Evolutionary conservation across 495 filamentous ascomycete species (phyloP).

Genomic region (Penicillium cosmopolitanum): DNA sequence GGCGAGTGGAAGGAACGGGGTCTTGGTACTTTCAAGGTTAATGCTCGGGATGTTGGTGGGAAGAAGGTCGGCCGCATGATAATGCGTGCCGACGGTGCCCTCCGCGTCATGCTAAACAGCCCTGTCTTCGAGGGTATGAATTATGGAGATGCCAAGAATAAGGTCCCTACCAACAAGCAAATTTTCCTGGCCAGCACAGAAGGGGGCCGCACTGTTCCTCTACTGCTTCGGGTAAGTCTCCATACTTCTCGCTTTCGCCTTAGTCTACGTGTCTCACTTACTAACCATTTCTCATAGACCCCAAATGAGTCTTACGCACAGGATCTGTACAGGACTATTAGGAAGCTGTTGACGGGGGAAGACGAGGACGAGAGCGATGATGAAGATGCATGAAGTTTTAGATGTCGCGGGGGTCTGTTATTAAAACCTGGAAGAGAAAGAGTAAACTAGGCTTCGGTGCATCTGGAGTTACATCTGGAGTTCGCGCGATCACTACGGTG

Average conservation of each 20-base stretch:
- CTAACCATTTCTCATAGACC: constrained; percentile 39
- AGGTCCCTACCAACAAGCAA: constrained; percentile 54
- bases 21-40: constrained; percentile 80
- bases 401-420: neutral
- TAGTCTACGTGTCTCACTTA: constrained; percentile 4
- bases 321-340: constrained; percentile 44
- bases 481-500: constrained; percentile 13
- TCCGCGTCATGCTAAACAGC: constrained; percentile 86
- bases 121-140: constrained; percentile 73
- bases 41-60: constrained; percentile 60
- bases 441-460: constrained; percentile 17
- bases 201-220: constrained; percentile 57
- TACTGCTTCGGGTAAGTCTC: constrained; percentile 72
- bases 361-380: constrained; percentile 15
- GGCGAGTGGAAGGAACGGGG: constrained; percentile 90
- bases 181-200: constrained; percentile 66
- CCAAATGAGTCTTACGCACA: constrained; percentile 43
- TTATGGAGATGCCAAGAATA: constrained; percentile 61
- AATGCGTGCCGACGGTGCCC: constrained; percentile 84
- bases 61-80: constrained; percentile 67
- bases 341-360: constrained; percentile 34
- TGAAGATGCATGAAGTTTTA: neutral
- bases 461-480: constrained; percentile 19
- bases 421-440: constrained; percentile 4
- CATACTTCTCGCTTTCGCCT: neutral